Evolutionary conservation across 2,329 filamentous ascomycete genomes (phyloP).

Genomic region (Ophiostoma angusticollis): DNA sequence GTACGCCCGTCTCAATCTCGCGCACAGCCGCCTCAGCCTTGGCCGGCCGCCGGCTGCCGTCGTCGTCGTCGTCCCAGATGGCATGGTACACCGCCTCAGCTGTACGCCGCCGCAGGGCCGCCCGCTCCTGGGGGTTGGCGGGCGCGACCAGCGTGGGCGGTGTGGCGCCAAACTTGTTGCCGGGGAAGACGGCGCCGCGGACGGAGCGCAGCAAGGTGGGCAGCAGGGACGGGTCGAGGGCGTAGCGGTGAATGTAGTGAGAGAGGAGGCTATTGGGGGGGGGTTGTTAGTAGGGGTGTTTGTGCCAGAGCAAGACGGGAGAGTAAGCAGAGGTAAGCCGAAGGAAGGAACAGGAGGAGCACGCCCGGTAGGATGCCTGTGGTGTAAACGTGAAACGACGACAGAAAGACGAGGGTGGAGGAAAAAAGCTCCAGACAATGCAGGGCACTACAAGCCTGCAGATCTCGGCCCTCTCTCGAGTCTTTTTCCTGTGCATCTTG

Average conservation of each 20-base stretch:
- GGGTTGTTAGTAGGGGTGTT: too few relatives aligned
- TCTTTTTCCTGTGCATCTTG: too few relatives aligned
- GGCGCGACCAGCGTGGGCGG: conserved; percentile 49
- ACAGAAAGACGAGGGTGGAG: too few relatives aligned
- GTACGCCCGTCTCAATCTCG: conserved; percentile 49
- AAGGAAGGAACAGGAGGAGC: too few relatives aligned
- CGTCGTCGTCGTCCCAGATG: conserved; percentile 3
- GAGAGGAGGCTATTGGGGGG: conserved; percentile 51
- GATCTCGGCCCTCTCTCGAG: too few relatives aligned
- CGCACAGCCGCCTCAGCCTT: conserved; percentile 25
- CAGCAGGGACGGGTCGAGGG: conserved; percentile 52
- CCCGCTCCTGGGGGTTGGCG: conserved; percentile 44
- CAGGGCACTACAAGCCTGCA: too few relatives aligned
- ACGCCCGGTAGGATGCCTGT: too few relatives aligned
- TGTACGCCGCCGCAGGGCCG: conserved; percentile 38
- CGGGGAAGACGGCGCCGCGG: conserved; percentile 73
- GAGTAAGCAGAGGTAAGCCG: too few relatives aligned
- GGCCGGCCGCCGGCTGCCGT: not conserved
- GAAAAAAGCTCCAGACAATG: too few relatives aligned
- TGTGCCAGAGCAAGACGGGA: too few relatives aligned
- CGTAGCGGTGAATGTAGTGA: conserved; percentile 38
- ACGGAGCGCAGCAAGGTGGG: conserved; percentile 56
- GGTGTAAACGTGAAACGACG: too few relatives aligned
- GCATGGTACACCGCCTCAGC: conserved; percentile 12
- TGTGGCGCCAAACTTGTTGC: conserved; percentile 52